Base-by-base conservation (phyloP, 257 asterid species). In the Fraxinus cuspidata region DNA sequence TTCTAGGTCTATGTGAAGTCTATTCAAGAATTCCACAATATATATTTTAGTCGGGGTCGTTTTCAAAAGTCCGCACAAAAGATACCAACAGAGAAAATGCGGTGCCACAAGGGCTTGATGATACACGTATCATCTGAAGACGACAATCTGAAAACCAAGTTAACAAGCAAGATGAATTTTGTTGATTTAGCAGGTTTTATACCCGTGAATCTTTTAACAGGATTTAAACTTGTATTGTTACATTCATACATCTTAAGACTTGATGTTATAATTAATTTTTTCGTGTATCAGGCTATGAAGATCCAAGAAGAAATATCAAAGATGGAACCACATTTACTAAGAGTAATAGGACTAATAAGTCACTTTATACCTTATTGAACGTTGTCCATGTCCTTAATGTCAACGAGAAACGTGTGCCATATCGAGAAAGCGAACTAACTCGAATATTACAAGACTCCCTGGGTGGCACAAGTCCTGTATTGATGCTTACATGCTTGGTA, bases 401-500 rank as follows among this genome's bases (percentile, higher is more conserved):
- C 71, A 85, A 83, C 72, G 97, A 92, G 71, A 83, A 2, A 18
- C 86, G 86, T 53, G 94, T 95, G 80, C 97, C 99, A 47, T 92
- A 88, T 80, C 85, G 99, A 42, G 98, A 87, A 80, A 92, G 92
- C 77, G 91, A 90, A 84, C 89, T 95, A 65, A 92, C 99, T 74
- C 91, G 89, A 63, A 83, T 95, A 34, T 80, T 92, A 66, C 92
- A 92, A 85, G 99, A 91, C 75, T 95, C 95, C 28, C 90, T 95
- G 79, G 90, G 89, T 25, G 90, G 94, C 71, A 79, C 83, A 78
- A 90, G 86, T 88, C 92, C 31, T 74, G 88, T 85, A 18, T 68
- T 95, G 75, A 78, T 95, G 86, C 83, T 95, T 32, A 81, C 92
- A 81, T 91, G 96, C 86, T 83, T 92, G 97, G 98, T 95, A 91